Evolutionary conservation across 2,329 filamentous ascomycete genomes (phyloP), one percentile per base, ranked within the genome.

Genomic region (Corinectria fuckeliana): DNA sequence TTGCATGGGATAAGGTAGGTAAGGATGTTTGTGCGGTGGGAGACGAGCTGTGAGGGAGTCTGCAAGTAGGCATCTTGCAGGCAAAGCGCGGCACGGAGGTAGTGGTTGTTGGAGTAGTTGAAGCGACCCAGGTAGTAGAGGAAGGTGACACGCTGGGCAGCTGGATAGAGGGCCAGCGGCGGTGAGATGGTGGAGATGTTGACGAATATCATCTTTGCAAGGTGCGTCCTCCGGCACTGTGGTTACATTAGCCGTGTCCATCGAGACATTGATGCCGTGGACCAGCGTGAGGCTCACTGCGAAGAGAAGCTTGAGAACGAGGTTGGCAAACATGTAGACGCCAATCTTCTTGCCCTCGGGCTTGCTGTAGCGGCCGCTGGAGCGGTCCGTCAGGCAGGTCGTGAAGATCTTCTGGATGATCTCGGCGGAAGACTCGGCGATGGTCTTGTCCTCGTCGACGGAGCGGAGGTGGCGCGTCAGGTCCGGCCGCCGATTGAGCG

Each of bases 41-140:
- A 86, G 62, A 87, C 85, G 65, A 91, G 91, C 16, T 71, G 71
- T 0, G 77, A 69, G 1, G 82, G 84, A 0, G 83, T 86, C 75
- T 96, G 89, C 50, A 88, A 78, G 75, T 96, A 97, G 3, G 94
- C 92, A 23, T 88, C 83, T 70, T 96, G 86, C 6, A 97, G 80
- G 32, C 90, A 92, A 48, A 87, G 80, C 51, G 89, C 86, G 0
- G 93, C 92, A 23, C 91, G 88, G 62, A 86, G 87, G 75, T 92
- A 97, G 72, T 96, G 89, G 66, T 88, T 90, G 74, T 92, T 93
- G 63, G 91, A 88, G 74, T 96, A 92, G 71, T 93, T 88, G 77
- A 94, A 97, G 58, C 93, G 89, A 16, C 94, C 94, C 5, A 98
- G 88, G 73, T 97, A 97, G 78, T 97, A 97, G 13, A 98, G 88